A percentile compares a stretch with the other conserved stretches of the same genome.
These are phyloP conservation scores for Parasitella parasitica DNA, from an alignment of 371 early-diverging fungal genomes.

Conservation along the genomic window DNA sequence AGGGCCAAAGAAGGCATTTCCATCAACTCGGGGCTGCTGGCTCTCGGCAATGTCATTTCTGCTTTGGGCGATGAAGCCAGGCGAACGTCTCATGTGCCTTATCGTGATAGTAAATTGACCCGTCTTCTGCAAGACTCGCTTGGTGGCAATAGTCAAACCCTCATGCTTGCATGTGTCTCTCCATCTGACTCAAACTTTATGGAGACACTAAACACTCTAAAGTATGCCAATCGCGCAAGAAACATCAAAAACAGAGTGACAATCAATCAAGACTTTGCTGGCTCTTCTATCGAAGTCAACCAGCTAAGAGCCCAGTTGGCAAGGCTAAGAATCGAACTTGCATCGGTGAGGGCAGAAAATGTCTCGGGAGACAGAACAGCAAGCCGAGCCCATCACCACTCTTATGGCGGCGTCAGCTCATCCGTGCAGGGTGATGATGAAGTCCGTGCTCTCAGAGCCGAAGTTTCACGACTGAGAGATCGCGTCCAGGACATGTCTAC, in stretches of 20 bases:
- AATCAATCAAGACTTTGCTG: slow-evolving; percentile 74
- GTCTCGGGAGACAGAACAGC: neutral
- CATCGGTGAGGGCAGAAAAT: slow-evolving; percentile 48
- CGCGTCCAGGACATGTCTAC: slow-evolving; percentile 51
- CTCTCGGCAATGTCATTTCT: slow-evolving; percentile 98
- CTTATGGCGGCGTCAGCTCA: neutral
- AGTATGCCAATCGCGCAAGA: slow-evolving; percentile 88
- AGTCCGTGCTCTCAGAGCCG: slow-evolving; percentile 43
- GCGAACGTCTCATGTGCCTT: slow-evolving; percentile 81
- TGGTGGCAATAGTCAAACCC: slow-evolving; percentile 90
- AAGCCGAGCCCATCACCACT: neutral
- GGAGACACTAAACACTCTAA: slow-evolving; percentile 92
- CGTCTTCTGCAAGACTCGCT: slow-evolving; percentile 96
- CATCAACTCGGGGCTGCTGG: slow-evolving; percentile 96
- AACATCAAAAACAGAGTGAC: slow-evolving; percentile 85
- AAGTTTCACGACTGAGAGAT: slow-evolving; percentile 54
- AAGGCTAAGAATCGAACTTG: slow-evolving; percentile 67
- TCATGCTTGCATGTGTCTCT: slow-evolving; percentile 93
- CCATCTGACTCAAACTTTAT: slow-evolving; percentile 77
- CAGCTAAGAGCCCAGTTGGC: slow-evolving; percentile 72
- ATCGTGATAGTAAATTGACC: slow-evolving; percentile 98
- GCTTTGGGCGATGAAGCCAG: slow-evolving; percentile 90
- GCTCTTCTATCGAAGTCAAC: slow-evolving; percentile 63
- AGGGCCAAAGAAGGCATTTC: slow-evolving; percentile 96
- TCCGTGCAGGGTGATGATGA: slow-evolving; percentile 40